Evolutionary conservation across 345 rosid species (phyloP), one percentile per base, ranked within the genome.

Genomic region (Aurinia saxatilis): DNA sequence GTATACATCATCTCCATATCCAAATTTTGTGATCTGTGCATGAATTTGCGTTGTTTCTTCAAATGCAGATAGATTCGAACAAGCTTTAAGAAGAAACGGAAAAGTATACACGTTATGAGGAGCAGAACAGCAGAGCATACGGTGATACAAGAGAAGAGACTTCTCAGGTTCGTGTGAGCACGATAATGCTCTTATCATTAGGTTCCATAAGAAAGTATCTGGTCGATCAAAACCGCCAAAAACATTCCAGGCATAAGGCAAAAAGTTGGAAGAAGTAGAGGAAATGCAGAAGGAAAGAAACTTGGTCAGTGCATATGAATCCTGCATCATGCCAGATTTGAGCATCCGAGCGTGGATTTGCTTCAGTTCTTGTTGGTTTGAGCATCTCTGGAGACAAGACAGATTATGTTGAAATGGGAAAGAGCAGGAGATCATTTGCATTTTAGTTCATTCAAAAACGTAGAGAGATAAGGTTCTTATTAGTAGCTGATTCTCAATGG

Each of bases 81-180:
- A 83, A n/a, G 87, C 81, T 74, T 76, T 84, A 51, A 89, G 90
- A 66, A 84, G 75, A 75, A 82, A 81, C 0, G 91, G 95, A 23
- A 90, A 84, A 46, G 95, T 83, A 57, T 84, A 70, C 15, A 62
- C 42, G 73, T 84, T 80, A 41, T 59, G 88, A 19, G 73, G 79
- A 73, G 72, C 73, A 1, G 82, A 79, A 46, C 27, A 55, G 57
- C 25, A 35, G 29, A 80, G 77, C 91, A 87, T 90, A 34, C 77
- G 77, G 7, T 44, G 58, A 51, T 90, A 87, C 37, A 81, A 30
- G 62, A 78, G 40, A 65, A 84, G 64, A 16, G 90, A 81, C 12
- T 17, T 57, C 14, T 80, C 73, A 4, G 95, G 85, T 50, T 82
- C 21, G 14, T 60, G 46, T 54, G 82, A 64, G 53, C 21, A 27